These are phyloP conservation scores for Sporothrix brunneoviolacea DNA, from an alignment of 2,329 filamentous ascomycete genomes.

Conservation along the genomic window DNA sequence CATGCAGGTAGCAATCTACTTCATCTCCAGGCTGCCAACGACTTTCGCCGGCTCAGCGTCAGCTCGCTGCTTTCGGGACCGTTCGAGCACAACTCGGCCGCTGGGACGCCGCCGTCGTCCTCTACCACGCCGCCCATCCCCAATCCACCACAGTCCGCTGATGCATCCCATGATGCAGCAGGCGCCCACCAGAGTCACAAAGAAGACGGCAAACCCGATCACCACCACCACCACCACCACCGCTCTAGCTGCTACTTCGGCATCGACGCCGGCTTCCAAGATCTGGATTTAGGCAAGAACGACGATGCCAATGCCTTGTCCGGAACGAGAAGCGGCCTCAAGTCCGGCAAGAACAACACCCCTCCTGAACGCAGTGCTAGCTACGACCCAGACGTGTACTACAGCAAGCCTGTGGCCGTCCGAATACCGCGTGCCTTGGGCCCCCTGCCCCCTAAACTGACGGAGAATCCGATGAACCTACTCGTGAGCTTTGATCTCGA, in stretches of 20 bases:
- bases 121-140: neutral
- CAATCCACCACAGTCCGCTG: neutral
- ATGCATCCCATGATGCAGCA: neutral
- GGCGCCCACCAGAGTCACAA: neutral
- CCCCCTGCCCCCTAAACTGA: conserved; percentile 44
- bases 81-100: conserved; percentile 27
- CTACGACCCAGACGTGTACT: conserved; percentile 56
- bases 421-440: conserved; percentile 42
- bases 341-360: conserved; percentile 13
- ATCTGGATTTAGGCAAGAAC: conserved; percentile 64
- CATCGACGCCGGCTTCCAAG: conserved; percentile 62
- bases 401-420: conserved; percentile 61
- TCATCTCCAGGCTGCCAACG: conserved; percentile 6
- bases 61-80: conserved; percentile 56
- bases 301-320: conserved; percentile 63
- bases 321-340: conserved; percentile 13
- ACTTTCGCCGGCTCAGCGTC: conserved; percentile 49
- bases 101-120: neutral
- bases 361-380: conserved; percentile 31
- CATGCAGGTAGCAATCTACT: neutral
- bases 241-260: conserved; percentile 51
- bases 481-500: conserved; percentile 48
- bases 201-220: neutral
- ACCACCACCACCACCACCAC: conserved; percentile 12
- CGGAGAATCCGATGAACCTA: conserved; percentile 73